phyloP scores from a whole-genome alignment of 257 asterid species.

The Nicotiana attenuata region DNA sequence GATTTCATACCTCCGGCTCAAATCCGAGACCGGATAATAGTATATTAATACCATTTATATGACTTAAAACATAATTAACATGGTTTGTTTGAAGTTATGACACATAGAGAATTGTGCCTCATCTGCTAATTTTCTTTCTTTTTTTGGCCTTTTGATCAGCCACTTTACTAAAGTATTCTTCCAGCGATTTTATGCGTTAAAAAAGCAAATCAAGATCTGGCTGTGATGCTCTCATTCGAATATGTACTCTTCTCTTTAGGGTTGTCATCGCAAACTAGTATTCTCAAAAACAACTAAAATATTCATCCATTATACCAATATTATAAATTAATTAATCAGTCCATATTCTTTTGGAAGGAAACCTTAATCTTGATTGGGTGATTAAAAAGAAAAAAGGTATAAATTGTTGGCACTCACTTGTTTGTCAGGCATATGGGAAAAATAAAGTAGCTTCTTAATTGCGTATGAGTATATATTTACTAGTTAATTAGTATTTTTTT shows the following conservation, averaged over 20 bases:
- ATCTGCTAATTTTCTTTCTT: background rate
- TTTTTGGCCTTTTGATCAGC: background rate
- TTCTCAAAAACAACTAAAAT: background rate
- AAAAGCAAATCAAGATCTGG: conserved; percentile 1
- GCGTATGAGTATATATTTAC: background rate
- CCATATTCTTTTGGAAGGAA: background rate
- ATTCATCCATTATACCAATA: background rate
- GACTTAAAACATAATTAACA: no score
- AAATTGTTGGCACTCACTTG: conserved; percentile 10
- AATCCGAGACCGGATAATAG: no score
- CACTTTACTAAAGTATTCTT: conserved; percentile 2
- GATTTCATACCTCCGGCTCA: no score
- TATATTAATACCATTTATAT: no score
- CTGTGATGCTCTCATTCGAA: background rate
- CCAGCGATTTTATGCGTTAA: conserved; percentile 11
- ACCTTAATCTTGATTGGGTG: conserved; percentile 8
- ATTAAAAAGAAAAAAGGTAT: conserved; percentile 7
- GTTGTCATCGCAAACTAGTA: conserved; percentile 8
- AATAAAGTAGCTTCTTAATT: background rate
- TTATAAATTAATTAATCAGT: background rate
- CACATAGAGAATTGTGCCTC: background rate
- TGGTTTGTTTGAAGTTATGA: background rate
- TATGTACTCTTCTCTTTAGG: conserved; percentile 7
- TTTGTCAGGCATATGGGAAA: background rate
- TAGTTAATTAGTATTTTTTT: background rate